phyloP scores from a whole-genome alignment of 805 yeast genomes.

The Pichia thaimueangensis region DNA sequence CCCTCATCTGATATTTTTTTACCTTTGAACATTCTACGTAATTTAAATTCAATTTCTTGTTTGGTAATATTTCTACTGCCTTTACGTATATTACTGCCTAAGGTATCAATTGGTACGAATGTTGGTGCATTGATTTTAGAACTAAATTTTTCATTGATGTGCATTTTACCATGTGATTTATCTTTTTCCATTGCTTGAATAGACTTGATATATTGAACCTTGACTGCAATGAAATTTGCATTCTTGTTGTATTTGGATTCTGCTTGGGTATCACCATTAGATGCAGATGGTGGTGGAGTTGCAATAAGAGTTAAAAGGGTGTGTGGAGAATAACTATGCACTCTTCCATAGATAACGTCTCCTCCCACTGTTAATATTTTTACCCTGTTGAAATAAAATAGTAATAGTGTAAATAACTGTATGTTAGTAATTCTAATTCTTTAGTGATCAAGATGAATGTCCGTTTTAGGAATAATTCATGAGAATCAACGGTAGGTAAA shows the following conservation, averaged over 20 bases:
- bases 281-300: conserved; percentile 4
- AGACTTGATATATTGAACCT: conserved; percentile 50
- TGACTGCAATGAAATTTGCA: conserved; percentile 42
- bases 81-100: conserved; percentile 17
- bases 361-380: conserved; percentile 48
- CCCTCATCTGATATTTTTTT: conserved; percentile 26
- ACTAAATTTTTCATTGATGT: conserved; percentile 21
- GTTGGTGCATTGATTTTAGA: conserved; percentile 18
- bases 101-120: conserved; percentile 14
- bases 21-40: conserved; percentile 19
- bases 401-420: neutral
- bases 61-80: conserved; percentile 16
- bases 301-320: conserved; percentile 29
- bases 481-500: too few relatives aligned
- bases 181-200: conserved; percentile 39
- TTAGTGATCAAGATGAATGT: too few relatives aligned
- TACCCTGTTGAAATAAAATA: conserved; percentile 34
- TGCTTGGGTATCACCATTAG: neutral
- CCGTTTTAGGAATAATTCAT: too few relatives aligned
- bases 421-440: too few relatives aligned
- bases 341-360: conserved; percentile 46
- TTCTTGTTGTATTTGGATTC: conserved; percentile 3
- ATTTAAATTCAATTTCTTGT: conserved; percentile 21
- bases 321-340: conserved; percentile 54
- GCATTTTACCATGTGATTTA: conserved; percentile 22